Evolutionary conservation across 2,329 filamentous ascomycete species (phyloP), one percentile per base, ranked within the genome.

Genomic region (Trichoderma harzianum): DNA sequence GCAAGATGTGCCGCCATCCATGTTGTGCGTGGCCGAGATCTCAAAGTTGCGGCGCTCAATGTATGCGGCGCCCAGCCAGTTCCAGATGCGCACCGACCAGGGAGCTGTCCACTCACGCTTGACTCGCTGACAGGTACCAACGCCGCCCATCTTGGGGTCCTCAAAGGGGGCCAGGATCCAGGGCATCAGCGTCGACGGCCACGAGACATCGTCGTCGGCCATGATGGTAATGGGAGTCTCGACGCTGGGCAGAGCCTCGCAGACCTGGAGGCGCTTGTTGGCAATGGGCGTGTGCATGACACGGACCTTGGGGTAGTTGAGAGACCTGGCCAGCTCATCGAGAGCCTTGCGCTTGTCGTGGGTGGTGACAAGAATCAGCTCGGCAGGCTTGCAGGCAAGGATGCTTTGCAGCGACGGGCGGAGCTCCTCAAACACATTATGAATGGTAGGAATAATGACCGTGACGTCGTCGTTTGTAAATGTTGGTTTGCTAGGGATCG

Each of bases 121-220:
- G 74, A 98, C 89, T 74, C 94, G 87, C 83, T 98, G 95, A 80
- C 93, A 97, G 68, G 95, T 97, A 47, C 95, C 94, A 69, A 98
- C 95, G 39, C 94, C 95, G 72, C 95, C 95, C 76, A 97, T 95
- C 74, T 87, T 86, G 51, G 88, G 84, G 79, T 96, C 90, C 80
- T 98, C 94, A 74, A 98, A 97, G 0, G 95, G 95, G 5, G 95
- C 95, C 74, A 98, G 85, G 72, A 98, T 92, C 95, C 95, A 98
- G 36, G 92, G 92, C 77, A 97, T 88, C 74, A 97, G 89, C 55
- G 93, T 96, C 18, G 87, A 86, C 4, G 95, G 95, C 92, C 95
- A 97, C 76, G 92, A 94, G 74, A 98, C 95, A 80, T 98, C 95
- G 82, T 98, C 95, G 79, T 98, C 95, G 30, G 95, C 94, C 85